Conservation (phyloP, 805 yeast species). For the Kazachstania viticola region DNA sequence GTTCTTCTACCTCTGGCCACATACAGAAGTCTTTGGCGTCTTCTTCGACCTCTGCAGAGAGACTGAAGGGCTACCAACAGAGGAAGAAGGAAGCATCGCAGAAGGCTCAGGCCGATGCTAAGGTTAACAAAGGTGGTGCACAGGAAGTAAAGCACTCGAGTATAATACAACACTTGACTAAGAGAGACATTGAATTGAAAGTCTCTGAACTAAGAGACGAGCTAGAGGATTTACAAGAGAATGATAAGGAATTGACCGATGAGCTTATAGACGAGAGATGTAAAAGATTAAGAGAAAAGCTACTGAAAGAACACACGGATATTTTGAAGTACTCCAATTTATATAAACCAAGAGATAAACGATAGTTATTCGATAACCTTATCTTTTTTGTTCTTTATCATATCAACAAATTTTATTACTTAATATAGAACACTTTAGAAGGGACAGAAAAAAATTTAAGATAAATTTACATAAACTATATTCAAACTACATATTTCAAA, state of each 20-base stretch:
- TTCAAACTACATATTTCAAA: too few relatives aligned
- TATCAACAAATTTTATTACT: too few relatives aligned
- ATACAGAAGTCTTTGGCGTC: slow-evolving; percentile 21
- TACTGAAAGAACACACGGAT: slow-evolving; percentile 5
- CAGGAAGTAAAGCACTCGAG: neutral
- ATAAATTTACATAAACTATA: too few relatives aligned
- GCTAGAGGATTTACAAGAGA: slow-evolving; percentile 16
- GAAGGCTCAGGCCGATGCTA: neutral
- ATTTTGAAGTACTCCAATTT: slow-evolving; percentile 5
- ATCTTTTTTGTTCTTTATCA: too few relatives aligned
- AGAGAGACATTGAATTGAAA: slow-evolving; percentile 18
- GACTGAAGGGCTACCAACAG: neutral
- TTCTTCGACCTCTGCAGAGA: slow-evolving; percentile 3
- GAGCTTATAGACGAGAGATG: slow-evolving; percentile 14
- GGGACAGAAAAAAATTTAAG: too few relatives aligned
- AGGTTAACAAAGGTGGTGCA: too few relatives aligned
- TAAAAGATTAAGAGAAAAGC: slow-evolving; percentile 8
- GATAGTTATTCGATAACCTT: too few relatives aligned
- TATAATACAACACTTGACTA: slow-evolving; percentile 8
- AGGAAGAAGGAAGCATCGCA: neutral
- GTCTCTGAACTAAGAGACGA: slow-evolving; percentile 20
- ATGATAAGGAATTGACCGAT: slow-evolving; percentile 7
- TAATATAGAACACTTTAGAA: too few relatives aligned
- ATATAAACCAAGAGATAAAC: slow-evolving; percentile 6
- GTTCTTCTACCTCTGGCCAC: slow-evolving; percentile 26